These are phyloP conservation scores for Saturnispora dispora DNA, from an alignment of 805 yeast species.

Conservation along the genomic window DNA sequence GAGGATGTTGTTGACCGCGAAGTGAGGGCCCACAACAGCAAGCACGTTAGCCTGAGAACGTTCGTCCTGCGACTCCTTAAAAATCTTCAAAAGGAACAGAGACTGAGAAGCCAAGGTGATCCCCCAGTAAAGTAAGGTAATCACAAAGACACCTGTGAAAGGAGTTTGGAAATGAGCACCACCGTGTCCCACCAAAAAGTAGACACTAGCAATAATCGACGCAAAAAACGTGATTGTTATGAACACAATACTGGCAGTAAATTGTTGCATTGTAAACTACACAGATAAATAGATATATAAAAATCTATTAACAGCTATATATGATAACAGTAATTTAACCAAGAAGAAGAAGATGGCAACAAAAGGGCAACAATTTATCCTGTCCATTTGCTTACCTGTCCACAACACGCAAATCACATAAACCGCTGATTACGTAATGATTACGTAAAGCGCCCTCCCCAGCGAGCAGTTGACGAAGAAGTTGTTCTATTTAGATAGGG, in stretches of 20 bases:
- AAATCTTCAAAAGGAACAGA: slow-evolving; percentile 36
- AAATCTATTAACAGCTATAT: too few relatives aligned
- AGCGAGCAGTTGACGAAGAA: too few relatives aligned
- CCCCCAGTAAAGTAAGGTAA: slow-evolving; percentile 50
- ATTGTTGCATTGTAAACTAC: slow-evolving; percentile 7
- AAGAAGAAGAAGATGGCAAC: not conserved
- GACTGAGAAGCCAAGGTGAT: slow-evolving; percentile 45
- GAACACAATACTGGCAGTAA: slow-evolving; percentile 28
- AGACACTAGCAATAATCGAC: slow-evolving; percentile 41
- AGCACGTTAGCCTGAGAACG: slow-evolving; percentile 26
- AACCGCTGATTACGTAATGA: not conserved
- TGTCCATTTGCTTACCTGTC: not conserved
- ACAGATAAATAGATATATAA: slow-evolving; percentile 2
- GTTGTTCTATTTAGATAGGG: too few relatives aligned
- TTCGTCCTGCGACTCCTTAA: slow-evolving; percentile 23
- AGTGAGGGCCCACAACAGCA: slow-evolving; percentile 47
- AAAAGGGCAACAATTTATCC: not conserved
- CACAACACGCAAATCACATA: not conserved
- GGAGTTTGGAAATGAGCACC: slow-evolving; percentile 49
- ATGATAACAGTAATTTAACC: not conserved
- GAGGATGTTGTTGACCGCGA: slow-evolving; percentile 50
- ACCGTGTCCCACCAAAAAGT: slow-evolving; percentile 44
- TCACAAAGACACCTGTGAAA: slow-evolving; percentile 48
- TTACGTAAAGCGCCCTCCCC: not conserved
- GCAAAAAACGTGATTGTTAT: slow-evolving; percentile 47